Evolutionary conservation across 1,139 yeast genomes (phyloP).

Genomic region (Candida freyschussii): DNA sequence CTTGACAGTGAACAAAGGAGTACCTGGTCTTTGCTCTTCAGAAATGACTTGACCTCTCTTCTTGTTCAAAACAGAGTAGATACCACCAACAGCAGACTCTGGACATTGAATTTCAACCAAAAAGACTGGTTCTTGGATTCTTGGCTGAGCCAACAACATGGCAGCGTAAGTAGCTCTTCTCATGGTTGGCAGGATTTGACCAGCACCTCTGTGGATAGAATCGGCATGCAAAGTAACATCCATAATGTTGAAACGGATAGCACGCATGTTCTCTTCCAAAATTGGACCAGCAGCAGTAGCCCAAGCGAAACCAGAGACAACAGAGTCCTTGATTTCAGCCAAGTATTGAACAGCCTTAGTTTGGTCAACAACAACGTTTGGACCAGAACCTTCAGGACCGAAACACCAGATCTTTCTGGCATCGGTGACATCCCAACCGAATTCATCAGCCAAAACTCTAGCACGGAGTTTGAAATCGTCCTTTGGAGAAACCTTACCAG

Average conservation of each 20-base stretch:
- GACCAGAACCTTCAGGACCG: slow-evolving; percentile 99
- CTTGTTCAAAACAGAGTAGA: slow-evolving; percentile 98
- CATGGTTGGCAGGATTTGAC: slow-evolving; percentile 99
- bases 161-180: slow-evolving; percentile 99
- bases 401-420: slow-evolving; percentile 99
- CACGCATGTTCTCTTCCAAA: slow-evolving; percentile 94
- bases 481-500: slow-evolving; percentile 88
- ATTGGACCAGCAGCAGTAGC: slow-evolving; percentile 99
- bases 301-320: slow-evolving; percentile 99
- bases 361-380: slow-evolving; percentile 98
- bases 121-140: slow-evolving; percentile 99
- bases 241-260: slow-evolving; percentile 94
- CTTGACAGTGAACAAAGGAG: slow-evolving; percentile 98
- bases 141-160: slow-evolving; percentile 96
- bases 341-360: slow-evolving; percentile 99
- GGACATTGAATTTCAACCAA: slow-evolving; percentile 99
- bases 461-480: slow-evolving; percentile 99
- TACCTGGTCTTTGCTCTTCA: slow-evolving; percentile 99
- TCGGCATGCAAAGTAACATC: slow-evolving; percentile 99
- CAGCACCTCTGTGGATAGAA: slow-evolving; percentile 99
- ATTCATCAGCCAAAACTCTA: slow-evolving; percentile 97
- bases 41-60: slow-evolving; percentile 99
- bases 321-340: slow-evolving; percentile 98
- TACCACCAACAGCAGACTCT: slow-evolving; percentile 99
- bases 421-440: slow-evolving; percentile 99